These are phyloP conservation scores for Mycena maculata DNA, from an alignment of 768 basidiomycete species.

Conservation along the genomic window DNA sequence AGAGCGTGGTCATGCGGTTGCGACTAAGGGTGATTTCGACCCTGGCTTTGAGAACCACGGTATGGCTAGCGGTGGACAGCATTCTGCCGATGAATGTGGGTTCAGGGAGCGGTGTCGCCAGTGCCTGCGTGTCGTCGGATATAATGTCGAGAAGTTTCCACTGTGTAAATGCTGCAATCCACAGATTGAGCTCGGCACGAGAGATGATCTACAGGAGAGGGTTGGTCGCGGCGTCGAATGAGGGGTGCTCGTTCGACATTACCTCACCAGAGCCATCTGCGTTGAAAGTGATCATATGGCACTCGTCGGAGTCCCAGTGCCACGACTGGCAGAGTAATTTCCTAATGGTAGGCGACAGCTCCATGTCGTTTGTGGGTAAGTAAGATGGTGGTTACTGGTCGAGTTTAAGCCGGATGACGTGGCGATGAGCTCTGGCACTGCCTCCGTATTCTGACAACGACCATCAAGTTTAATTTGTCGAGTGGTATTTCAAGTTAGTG, in stretches of 20 bases:
- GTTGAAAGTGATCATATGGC: conserved; percentile 1
- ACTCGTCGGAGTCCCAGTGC: background rate
- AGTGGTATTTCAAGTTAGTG: no score
- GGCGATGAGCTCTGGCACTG: background rate
- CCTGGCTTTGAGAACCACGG: background rate
- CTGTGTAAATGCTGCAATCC: conserved; percentile 4
- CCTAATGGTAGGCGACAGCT: background rate
- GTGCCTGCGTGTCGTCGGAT: background rate
- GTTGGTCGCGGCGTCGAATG: background rate
- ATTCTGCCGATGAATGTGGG: background rate
- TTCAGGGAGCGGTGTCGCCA: background rate
- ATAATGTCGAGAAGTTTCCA: background rate
- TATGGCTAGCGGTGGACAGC: background rate
- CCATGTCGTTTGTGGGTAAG: background rate
- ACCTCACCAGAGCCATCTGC: conserved; percentile 4
- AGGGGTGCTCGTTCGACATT: background rate
- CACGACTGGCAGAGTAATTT: background rate
- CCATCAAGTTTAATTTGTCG: no score
- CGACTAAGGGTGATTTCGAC: background rate
- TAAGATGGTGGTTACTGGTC: background rate
- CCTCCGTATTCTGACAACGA: no score
- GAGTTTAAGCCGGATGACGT: background rate
- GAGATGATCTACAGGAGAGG: background rate
- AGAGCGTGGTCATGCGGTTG: background rate
- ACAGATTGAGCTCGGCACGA: background rate